These are phyloP conservation scores for Globisporangium barbulae DNA, from an alignment of 352 stramenopile species.

Conservation along the genomic window DNA sequence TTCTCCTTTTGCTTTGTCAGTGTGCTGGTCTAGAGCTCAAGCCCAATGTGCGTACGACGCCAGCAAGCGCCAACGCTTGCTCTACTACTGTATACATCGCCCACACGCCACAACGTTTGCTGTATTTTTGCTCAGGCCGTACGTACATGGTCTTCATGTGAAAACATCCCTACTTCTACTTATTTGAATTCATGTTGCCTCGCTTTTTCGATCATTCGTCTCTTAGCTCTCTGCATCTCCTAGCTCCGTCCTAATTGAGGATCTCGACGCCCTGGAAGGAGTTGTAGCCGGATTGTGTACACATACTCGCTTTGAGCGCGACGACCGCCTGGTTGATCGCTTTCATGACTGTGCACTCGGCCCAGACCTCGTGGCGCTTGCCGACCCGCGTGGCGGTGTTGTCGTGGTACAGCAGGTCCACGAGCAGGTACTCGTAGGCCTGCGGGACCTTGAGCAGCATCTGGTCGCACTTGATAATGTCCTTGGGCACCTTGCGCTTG, in stretches of 20 bases:
- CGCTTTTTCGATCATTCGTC: background rate
- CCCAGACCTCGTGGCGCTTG: constrained; percentile 29
- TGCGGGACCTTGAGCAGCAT: constrained; percentile 19
- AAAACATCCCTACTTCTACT: background rate
- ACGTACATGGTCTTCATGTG: background rate
- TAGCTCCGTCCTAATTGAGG: background rate
- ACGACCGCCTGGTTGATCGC: constrained; percentile 24
- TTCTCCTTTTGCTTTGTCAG: background rate
- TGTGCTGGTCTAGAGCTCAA: constrained; percentile 1
- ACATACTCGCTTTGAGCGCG: constrained; percentile 17
- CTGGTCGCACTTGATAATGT: constrained; percentile 21
- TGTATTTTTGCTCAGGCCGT: background rate
- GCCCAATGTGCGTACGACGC: background rate
- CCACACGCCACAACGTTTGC: background rate
- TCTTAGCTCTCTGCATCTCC: background rate
- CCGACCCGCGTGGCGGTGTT: background rate
- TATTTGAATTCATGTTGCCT: background rate
- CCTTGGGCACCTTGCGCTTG: constrained; percentile 21
- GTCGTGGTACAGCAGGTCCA: constrained; percentile 13
- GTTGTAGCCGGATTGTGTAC: constrained; percentile 16
- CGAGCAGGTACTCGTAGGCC: constrained; percentile 16
- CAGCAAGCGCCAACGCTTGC: background rate
- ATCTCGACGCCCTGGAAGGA: constrained; percentile 13
- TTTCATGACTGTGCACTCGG: constrained; percentile 27
- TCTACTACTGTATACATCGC: background rate